These are phyloP conservation scores for Tagetes patula DNA, from an alignment of 129 eudicot genomes.

Conservation along the genomic window DNA sequence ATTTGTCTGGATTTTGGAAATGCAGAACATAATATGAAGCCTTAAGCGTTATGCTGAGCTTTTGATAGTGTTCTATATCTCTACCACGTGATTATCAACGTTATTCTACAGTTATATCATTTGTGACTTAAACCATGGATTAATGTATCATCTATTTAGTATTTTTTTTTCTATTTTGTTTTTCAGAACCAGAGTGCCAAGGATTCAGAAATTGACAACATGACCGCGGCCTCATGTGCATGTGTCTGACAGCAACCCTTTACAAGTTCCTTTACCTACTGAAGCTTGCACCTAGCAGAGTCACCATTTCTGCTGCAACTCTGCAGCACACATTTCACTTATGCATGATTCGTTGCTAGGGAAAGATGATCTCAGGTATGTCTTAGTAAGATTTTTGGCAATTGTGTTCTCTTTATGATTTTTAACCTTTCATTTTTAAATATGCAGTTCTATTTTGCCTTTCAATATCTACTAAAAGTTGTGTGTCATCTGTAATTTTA, in stretches of 20 bases:
- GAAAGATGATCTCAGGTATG: neutral
- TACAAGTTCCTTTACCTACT: too few species aligned
- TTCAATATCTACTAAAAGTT: too few species aligned
- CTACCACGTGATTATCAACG: neutral
- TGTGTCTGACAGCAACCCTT: too few species aligned
- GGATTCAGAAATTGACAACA: neutral
- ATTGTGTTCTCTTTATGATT: neutral
- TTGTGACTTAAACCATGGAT: neutral
- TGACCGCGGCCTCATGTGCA: too few species aligned
- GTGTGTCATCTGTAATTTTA: too few species aligned
- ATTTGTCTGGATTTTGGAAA: neutral
- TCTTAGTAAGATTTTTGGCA: neutral
- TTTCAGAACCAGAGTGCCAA: neutral
- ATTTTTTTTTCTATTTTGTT: neutral
- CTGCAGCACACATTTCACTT: neutral
- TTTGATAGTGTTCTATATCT: neutral
- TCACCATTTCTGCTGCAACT: too few species aligned
- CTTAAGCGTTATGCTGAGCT: too few species aligned
- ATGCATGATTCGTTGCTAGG: neutral
- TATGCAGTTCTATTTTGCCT: too few species aligned
- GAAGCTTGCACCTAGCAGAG: too few species aligned
- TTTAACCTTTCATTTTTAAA: too few species aligned
- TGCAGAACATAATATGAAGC: neutral
- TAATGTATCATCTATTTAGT: neutral
- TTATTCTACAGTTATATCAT: neutral